Base-by-base conservation (phyloP, 176 grass and related monocot genomes). In the Poa pratensis region DNA sequence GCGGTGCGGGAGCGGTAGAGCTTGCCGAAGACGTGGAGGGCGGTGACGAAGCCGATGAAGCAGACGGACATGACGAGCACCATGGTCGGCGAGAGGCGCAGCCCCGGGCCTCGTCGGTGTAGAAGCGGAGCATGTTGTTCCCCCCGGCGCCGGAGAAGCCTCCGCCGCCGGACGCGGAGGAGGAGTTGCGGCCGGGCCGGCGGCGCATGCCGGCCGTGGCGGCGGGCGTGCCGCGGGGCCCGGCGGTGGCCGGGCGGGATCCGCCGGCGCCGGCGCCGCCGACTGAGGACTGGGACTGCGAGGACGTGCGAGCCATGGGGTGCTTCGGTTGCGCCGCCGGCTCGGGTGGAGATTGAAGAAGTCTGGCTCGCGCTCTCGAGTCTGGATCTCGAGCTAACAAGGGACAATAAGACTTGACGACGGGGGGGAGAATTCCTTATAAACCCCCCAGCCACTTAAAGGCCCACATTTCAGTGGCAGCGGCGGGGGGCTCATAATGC, bases 41-140 rank as follows among this genome's bases (percentile, higher is more conserved):
- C 84, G 65, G 89, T 96, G 79, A 96, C 89, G 81, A 93, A 89
- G 15, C 83, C 80, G 76, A 92, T 92, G 87, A 92, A 92, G 90
- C 90, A 92, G 18, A 89, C 79, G 17, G 86, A 88, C 86, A 92
- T 89, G 66, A 92, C 74, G 48, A 92, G 90, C 17, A 93, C 94
- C 80, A 89, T 92, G 66, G 94, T 93, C 1, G 94, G 94, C 0
- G 88, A 86, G 83, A 95, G 91, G 65, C 91, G 89, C 23, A 95
- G 83, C 4, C 86, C 86, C 18, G 94, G 11, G 81, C 90, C 82
- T 95, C 94, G 70, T 95, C 94, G 77, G 94, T 95, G 88, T 95
- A 95, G 90, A 95, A 95, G 52, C 91, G 86, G 19, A 95, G 90
- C 94, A 95, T 95, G 90, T 93, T 95, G 90, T 81, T 95, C 13